Conservation (phyloP, 2,329 filamentous ascomycete genomes). For the Paramyrothecium sp. region DNA sequence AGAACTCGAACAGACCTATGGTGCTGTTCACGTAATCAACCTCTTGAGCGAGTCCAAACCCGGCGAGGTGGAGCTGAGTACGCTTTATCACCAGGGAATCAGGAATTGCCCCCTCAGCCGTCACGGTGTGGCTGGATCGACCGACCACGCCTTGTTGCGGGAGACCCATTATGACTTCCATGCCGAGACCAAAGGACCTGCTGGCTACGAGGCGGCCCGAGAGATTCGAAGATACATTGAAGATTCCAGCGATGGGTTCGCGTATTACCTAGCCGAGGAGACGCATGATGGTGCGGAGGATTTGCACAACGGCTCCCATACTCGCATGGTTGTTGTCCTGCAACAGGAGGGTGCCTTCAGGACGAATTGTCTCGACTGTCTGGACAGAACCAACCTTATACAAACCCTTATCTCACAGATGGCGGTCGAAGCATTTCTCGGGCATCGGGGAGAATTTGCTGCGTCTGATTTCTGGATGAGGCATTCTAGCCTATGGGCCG, state of each 20-base stretch:
- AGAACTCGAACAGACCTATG: slow-evolving; percentile 80
- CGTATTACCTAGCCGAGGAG: slow-evolving; percentile 85
- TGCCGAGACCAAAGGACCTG: slow-evolving; percentile 82
- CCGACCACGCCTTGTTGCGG: slow-evolving; percentile 71
- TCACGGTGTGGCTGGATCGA: slow-evolving; percentile 49
- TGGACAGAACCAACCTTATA: slow-evolving; percentile 93
- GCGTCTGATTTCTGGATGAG: slow-evolving; percentile 84
- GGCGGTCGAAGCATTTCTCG: slow-evolving; percentile 82
- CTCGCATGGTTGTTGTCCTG: slow-evolving; percentile 65
- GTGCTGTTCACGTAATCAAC: slow-evolving; percentile 89
- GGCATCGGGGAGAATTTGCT: slow-evolving; percentile 67
- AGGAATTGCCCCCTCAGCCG: slow-evolving; percentile 69
- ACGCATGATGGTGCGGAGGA: slow-evolving; percentile 51
- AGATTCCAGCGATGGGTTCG: slow-evolving; percentile 79
- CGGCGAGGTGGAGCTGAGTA: slow-evolving; percentile 80
- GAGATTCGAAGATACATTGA: slow-evolving; percentile 79
- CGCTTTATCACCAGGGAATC: slow-evolving; percentile 77
- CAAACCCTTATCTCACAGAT: slow-evolving; percentile 95
- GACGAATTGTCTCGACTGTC: slow-evolving; percentile 93
- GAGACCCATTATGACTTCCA: slow-evolving; percentile 96
- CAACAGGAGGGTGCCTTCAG: slow-evolving; percentile 96
- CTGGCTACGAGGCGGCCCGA: slow-evolving; percentile 87
- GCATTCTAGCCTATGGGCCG: slow-evolving; percentile 93
- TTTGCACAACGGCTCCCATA: slow-evolving; percentile 31
- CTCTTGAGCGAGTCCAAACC: slow-evolving; percentile 87